phyloP scores from a whole-genome alignment of 164 flowering plant genomes.

The Buxus sempervirens region DNA sequence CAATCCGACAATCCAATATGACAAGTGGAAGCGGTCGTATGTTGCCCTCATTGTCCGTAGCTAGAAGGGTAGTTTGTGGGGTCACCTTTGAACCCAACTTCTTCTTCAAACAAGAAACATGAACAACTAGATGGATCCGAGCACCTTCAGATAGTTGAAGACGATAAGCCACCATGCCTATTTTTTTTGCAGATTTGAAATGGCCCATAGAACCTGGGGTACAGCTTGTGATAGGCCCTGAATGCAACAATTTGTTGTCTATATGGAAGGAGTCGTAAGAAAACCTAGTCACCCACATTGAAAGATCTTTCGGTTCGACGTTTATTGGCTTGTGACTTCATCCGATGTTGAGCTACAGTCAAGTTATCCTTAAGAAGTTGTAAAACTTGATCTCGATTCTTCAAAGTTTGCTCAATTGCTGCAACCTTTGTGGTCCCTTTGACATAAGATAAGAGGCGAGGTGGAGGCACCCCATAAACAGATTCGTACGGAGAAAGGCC shows the following conservation, averaged over 20 bases:
- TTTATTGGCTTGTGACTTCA: not conserved
- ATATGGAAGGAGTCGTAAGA: not conserved
- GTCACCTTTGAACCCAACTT: not conserved
- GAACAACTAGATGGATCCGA: not conserved
- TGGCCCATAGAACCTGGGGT: not conserved
- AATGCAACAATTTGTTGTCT: not conserved
- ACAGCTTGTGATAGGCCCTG: not conserved
- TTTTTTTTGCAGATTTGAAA: not conserved
- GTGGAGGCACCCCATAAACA: too few species aligned
- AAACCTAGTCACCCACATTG: not conserved
- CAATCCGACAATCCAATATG: not conserved
- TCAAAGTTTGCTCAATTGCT: too few species aligned
- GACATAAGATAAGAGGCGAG: too few species aligned
- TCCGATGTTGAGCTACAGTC: not conserved
- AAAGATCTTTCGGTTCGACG: not conserved
- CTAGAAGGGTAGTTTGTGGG: not conserved
- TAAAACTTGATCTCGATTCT: too few species aligned
- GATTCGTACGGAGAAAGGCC: too few species aligned
- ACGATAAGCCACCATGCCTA: not conserved
- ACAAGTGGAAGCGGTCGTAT: not conserved
- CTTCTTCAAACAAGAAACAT: not conserved
- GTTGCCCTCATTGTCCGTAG: not conserved
- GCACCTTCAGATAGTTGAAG: not conserved
- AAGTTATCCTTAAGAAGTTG: not conserved
- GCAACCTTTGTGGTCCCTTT: too few species aligned